These are phyloP conservation scores for Obba rivulosa DNA, from an alignment of 768 basidiomycete genomes.

Conservation along the genomic window DNA sequence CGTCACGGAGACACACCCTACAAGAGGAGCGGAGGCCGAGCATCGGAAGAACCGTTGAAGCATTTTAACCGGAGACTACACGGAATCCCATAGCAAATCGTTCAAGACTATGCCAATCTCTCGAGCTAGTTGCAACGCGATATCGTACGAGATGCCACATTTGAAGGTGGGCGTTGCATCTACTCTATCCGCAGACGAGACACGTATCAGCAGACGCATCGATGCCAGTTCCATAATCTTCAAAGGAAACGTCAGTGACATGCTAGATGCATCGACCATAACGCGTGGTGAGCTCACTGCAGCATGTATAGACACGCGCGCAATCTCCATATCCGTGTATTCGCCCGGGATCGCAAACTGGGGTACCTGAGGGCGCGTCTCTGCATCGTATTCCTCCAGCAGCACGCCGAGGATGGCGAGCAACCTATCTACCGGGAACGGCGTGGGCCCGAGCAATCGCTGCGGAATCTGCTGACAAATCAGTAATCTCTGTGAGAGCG, in stretches of 20 bases:
- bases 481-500: not conserved
- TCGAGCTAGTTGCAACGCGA: constrained; percentile 48
- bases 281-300: constrained; percentile 37
- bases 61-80: too few species aligned
- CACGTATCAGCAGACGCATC: constrained; percentile 63
- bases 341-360: constrained; percentile 59
- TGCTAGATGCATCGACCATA: too few species aligned
- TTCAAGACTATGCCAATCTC: constrained; percentile 55
- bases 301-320: constrained; percentile 52
- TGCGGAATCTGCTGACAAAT: constrained; percentile 52
- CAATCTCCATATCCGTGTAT: constrained; percentile 69
- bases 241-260: not conserved
- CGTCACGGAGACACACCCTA: too few species aligned
- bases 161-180: constrained; percentile 73
- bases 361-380: constrained; percentile 38
- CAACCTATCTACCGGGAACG: constrained; percentile 77
- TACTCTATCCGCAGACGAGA: constrained; percentile 52
- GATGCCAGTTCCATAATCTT: constrained; percentile 66
- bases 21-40: too few species aligned
- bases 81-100: constrained; percentile 63
- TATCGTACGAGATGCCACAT: constrained; percentile 61
- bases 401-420: constrained; percentile 76
- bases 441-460: constrained; percentile 69
- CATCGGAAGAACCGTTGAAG: too few species aligned
- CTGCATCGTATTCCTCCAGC: constrained; percentile 64